These are phyloP conservation scores for Lagenidium giganteum DNA, from an alignment of 352 stramenopile species.

Conservation along the genomic window DNA sequence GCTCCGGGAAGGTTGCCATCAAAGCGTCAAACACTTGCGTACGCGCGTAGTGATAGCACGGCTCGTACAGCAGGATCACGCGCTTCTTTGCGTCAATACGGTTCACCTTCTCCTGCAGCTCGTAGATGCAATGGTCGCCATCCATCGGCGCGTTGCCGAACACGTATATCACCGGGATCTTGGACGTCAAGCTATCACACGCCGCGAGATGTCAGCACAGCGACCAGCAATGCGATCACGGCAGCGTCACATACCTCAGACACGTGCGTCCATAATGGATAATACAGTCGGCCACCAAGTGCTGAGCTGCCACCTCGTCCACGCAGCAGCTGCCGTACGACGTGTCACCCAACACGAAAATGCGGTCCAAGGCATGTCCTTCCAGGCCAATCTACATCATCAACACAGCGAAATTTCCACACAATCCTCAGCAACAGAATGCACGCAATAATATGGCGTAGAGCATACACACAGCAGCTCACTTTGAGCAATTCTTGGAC, in stretches of 20 bases:
- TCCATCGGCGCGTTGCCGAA: slow-evolving; percentile 81
- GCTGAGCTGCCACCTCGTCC: slow-evolving; percentile 93
- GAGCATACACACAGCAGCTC: no score
- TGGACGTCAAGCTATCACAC: slow-evolving; percentile 45
- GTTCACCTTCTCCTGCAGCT: slow-evolving; percentile 23
- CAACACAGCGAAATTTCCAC: no score
- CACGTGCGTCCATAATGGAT: slow-evolving; percentile 96
- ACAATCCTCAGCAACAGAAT: no score
- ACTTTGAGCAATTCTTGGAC: no score
- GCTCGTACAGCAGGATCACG: slow-evolving; percentile 89
- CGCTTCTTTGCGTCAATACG: slow-evolving; percentile 33
- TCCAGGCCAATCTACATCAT: slow-evolving; percentile 39
- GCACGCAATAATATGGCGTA: no score
- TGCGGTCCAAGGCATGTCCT: slow-evolving; percentile 48
- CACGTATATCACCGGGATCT: slow-evolving; percentile 89
- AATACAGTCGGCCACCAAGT: slow-evolving; percentile 91
- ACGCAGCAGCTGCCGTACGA: slow-evolving; percentile 95
- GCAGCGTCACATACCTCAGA: slow-evolving; percentile 44
- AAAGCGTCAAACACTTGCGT: slow-evolving; percentile 36
- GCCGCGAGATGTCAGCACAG: background rate
- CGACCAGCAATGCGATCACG: background rate
- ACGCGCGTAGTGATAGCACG: slow-evolving; percentile 85
- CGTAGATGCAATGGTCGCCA: slow-evolving; percentile 38
- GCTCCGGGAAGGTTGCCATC: slow-evolving; percentile 26
- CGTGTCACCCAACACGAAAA: slow-evolving; percentile 95